Evolutionary conservation across 2,329 filamentous ascomycete genomes (phyloP), one percentile per base, ranked within the genome.

Genomic region (Blumeriella jaapii): DNA sequence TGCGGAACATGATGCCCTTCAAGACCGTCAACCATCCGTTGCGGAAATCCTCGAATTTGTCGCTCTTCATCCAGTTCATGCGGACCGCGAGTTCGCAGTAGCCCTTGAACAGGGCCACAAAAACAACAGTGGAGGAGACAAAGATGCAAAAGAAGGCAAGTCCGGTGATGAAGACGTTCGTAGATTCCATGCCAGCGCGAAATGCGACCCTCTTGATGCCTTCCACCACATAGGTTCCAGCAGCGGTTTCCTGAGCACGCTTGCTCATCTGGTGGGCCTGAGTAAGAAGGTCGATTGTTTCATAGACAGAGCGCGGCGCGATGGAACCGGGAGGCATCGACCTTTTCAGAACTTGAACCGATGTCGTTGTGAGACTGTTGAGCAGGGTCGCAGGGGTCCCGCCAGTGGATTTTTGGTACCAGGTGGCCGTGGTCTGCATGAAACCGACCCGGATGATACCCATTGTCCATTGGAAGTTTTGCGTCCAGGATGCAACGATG

Each of bases 381-480:
- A 95, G 72, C 20, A 93, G 68, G 11, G 75, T 82, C 3, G 84
- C 78, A 0, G 89, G 82, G 1, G 72, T 85, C 44, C 89, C 89
- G 34, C 89, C 89, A 2, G 89, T 96, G 3, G 89, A 74, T 42
- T 87, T 82, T 62, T 94, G 87, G 57, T 95, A 96, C 89, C 89
- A 96, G 22, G 86, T 93, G 42, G 84, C 83, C 53, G 94, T 82
- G 30, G 67, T 68, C 63, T 96, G 85, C 62, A 95, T 72, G 58
- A 93, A 95, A n/a, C 67, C 68, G 26, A 95, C 69, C 33, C 74
- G 73, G 52, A 96, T 93, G 51, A 96, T 86, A 50, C 89, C 89
- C 84, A 96, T 91, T 54, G 81, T 93, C 89, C 89, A 96, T 56
- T 93, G 82, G 63, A 96, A 95, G 61, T 95, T 89, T 62, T 95